These are phyloP conservation scores for Pseudozyma flocculosa DNA, from an alignment of 1,284 basidiomycete species.

Conservation along the genomic window DNA sequence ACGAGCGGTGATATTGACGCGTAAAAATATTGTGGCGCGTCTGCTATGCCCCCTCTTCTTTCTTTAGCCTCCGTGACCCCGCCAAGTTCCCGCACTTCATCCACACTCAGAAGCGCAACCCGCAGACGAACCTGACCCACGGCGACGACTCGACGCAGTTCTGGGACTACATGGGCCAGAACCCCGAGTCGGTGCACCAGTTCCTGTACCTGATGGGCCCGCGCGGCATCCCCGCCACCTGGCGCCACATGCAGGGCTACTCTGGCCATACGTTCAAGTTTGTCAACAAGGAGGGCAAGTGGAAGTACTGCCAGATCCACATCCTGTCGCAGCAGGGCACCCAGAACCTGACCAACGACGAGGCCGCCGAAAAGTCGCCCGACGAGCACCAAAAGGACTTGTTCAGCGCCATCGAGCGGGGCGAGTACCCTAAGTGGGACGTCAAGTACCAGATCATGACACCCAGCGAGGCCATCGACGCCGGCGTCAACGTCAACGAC, in stretches of 20 bases:
- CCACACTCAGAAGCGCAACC: slow-evolving; percentile 45
- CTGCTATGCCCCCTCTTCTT: too few relatives aligned
- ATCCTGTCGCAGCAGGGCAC: slow-evolving; percentile 39
- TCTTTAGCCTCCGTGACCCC: slow-evolving; percentile 30
- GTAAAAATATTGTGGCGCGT: too few relatives aligned
- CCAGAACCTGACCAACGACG: slow-evolving; percentile 28
- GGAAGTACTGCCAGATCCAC: slow-evolving; percentile 45
- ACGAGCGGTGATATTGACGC: too few relatives aligned
- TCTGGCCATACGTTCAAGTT: slow-evolving; percentile 47
- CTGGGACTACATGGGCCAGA: slow-evolving; percentile 40
- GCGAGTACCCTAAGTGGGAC: slow-evolving; percentile 52
- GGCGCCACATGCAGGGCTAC: slow-evolving; percentile 41
- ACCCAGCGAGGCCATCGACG: slow-evolving; percentile 17
- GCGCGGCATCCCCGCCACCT: slow-evolving; percentile 32
- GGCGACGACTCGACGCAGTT: slow-evolving; percentile 26
- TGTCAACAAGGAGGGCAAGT: slow-evolving; percentile 39
- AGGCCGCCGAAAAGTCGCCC: slow-evolving; percentile 27
- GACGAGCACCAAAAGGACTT: slow-evolving; percentile 46
- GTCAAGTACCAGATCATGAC: slow-evolving; percentile 47
- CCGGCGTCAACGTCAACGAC: slow-evolving; percentile 40
- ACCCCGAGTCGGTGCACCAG: slow-evolving; percentile 37
- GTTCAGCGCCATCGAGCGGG: slow-evolving; percentile 47
- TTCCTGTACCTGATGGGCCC: slow-evolving; percentile 39
- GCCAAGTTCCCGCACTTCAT: slow-evolving; percentile 47
- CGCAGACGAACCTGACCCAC: slow-evolving; percentile 33